Evolutionary conservation across 805 yeast genomes (phyloP), one percentile per base, ranked within the genome.

Genomic region (Yarrowia sp.): DNA sequence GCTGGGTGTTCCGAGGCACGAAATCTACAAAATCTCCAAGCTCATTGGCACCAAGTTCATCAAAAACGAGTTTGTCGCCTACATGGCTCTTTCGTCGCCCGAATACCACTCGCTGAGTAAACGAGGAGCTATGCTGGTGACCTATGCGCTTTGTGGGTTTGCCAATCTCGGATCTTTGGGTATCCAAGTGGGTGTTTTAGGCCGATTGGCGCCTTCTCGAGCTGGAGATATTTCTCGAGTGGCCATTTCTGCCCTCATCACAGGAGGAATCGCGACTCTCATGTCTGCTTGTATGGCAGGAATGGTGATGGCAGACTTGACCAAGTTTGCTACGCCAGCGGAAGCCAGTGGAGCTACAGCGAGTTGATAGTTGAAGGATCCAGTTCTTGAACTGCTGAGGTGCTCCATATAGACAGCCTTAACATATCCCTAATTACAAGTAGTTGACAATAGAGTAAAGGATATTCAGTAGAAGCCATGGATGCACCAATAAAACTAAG

Each of bases 91-190:
- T 74, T 77, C 80, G 71, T 75, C 75, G 47, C 39, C 65, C 12
- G 81, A 81, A 65, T 85, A 82, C 77, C 79, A 78, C 38, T 73
- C 75, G 46, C 74, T 86, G 81, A 79, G 85, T 38, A 76, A 79
- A 66, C 82, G 89, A 76, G 85, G 85, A 49, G 79, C 79, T 40
- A 77, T 86, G 72, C 78, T 86, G 72, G 87, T 87, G 39, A 86
- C 89, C n/a, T 86, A 85, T 70, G 86, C 87, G 15, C 80, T 84
- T 44, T 86, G 88, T 78, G 88, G 89, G 0, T 86, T 86, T 74
- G 83, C 88, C 43, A 86, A 86, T 75, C 77, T 86, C 64, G 89
- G 89, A 40, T 83, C 87, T 6, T 78, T 86, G 71, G 89, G 88
- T 72, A 85, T 85, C 68, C 85, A 85, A 68, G 76, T 86, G 68